Percentiles rank a stretch among this genome's conserved stretches.
Conservation (phyloP, 768 basidiomycete genomes). For the Clavaria fumosa region DNA sequence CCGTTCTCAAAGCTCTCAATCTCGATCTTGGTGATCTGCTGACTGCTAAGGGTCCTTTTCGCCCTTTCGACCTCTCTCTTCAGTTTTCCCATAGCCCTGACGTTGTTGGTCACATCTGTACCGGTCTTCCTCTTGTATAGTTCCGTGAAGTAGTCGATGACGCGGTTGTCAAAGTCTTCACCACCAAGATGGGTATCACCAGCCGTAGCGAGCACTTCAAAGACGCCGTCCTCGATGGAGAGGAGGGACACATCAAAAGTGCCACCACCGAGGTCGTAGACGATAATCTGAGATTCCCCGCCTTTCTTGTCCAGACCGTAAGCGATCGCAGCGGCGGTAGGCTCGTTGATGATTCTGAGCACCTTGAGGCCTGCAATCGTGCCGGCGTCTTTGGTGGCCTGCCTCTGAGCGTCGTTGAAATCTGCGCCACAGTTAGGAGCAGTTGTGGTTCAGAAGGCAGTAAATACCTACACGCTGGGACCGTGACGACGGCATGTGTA, state of each 20-base stretch:
- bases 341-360: slow-evolving; percentile 53
- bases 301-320: slow-evolving; percentile 53
- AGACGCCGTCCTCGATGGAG: slow-evolving; percentile 52
- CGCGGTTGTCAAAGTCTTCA: slow-evolving; percentile 60
- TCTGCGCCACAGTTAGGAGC: slow-evolving; percentile 20
- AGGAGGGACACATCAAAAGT: slow-evolving; percentile 63
- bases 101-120: slow-evolving; percentile 40
- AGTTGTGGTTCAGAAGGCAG: background rate
- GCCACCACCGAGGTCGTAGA: slow-evolving; percentile 61
- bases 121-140: slow-evolving; percentile 57
- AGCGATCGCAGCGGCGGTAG: slow-evolving; percentile 56
- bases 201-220: slow-evolving; percentile 56
- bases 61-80: slow-evolving; percentile 61
- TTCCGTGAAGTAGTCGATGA: slow-evolving; percentile 56
- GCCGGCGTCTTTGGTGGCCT: slow-evolving; percentile 56
- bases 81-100: slow-evolving; percentile 52
- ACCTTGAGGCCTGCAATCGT: slow-evolving; percentile 49
- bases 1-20: slow-evolving; percentile 57
- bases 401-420: slow-evolving; percentile 43
- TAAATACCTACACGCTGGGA: slow-evolving; percentile 36
- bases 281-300: slow-evolving; percentile 45
- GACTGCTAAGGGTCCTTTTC: slow-evolving; percentile 47
- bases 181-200: slow-evolving; percentile 64
- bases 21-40: slow-evolving; percentile 37
- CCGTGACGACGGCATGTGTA: slow-evolving; percentile 41